Conservation (phyloP, 331 rosid genomes). For the Dryas integrifolia region DNA sequence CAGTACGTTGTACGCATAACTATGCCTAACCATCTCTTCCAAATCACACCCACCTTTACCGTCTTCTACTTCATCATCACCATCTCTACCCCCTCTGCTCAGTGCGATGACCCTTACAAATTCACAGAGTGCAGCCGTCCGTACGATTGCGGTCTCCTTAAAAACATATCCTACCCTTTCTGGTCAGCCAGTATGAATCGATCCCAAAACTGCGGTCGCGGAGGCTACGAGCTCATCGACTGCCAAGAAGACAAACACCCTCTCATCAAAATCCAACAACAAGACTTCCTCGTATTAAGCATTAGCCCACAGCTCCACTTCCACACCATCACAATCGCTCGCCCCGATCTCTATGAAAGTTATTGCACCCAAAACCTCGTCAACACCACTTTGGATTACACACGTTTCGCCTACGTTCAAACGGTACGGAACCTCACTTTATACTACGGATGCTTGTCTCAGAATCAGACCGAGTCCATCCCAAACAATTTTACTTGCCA, state of each 20-base stretch:
- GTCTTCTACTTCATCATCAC: background rate
- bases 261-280: background rate
- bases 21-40: constrained; percentile 2
- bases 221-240: constrained; percentile 4
- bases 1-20: background rate
- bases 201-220: constrained; percentile 34
- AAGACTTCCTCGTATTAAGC: background rate
- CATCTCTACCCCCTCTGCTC: background rate
- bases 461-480: accelerated
- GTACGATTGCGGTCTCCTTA: constrained; percentile 34
- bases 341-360: background rate
- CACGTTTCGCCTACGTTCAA: background rate
- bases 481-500: constrained; percentile 10
- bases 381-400: constrained; percentile 11
- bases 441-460: background rate
- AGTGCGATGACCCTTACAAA: background rate
- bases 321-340: constrained; percentile 1
- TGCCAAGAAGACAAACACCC: background rate
- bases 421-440: constrained; percentile 4
- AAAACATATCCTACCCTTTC: constrained; percentile 39
- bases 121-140: constrained; percentile 12
- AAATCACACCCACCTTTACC: constrained; percentile 6
- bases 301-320: background rate
- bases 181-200: constrained; percentile 26
- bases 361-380: background rate